Evolutionary conservation across 75 land plant species (phyloP).

Genomic region (Ceratopteris richardii): DNA sequence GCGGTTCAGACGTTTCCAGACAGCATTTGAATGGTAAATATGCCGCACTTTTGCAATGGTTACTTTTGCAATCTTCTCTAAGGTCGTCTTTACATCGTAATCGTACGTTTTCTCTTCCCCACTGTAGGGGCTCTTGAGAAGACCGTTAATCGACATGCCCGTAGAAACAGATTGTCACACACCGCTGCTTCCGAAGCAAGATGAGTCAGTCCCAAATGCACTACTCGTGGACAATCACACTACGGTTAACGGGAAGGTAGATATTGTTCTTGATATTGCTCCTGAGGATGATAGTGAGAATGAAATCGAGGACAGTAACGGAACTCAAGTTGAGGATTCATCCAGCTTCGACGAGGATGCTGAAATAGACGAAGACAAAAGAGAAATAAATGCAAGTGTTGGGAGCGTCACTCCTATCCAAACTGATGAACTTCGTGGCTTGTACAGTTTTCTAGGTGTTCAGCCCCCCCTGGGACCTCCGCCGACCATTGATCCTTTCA

Average conservation of each 20-base stretch:
- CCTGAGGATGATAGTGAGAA: background rate
- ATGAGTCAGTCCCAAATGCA: no score
- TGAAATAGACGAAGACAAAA: background rate
- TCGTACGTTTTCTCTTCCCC: no score
- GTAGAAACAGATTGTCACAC: no score
- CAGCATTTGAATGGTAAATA: no score
- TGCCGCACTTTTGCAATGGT: no score
- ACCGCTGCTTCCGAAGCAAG: no score
- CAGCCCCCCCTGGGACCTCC: background rate
- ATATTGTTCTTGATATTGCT: constrained; percentile 1
- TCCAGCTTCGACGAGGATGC: background rate
- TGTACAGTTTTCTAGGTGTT: background rate
- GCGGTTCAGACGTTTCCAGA: no score
- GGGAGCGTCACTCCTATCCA: background rate
- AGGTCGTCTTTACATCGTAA: no score
- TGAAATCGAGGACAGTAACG: background rate
- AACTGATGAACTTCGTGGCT: background rate
- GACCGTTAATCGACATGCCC: no score
- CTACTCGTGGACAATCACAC: no score
- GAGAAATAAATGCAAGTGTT: background rate
- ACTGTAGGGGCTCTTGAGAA: no score
- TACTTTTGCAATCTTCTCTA: no score
- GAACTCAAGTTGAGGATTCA: background rate
- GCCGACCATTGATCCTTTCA: constrained; percentile 61
- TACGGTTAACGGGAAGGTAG: background rate